Conservation (phyloP, 2,329 filamentous ascomycete genomes). For the Delphinella strobiligena region DNA sequence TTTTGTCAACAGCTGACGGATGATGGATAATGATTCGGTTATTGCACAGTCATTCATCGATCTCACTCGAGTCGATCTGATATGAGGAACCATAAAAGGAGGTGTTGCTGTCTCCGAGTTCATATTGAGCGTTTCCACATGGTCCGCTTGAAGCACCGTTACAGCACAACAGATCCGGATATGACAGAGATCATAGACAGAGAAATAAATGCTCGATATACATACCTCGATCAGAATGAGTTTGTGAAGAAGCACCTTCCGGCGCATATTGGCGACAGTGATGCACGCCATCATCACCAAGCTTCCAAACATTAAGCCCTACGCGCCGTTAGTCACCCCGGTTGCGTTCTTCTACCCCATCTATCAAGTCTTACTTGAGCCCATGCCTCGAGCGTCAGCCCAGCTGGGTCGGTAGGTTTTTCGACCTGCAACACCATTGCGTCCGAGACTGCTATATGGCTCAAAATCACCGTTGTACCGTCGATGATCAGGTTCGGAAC, state of each 20-base stretch:
- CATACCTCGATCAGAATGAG: slow-evolving; percentile 37
- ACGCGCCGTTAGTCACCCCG: slow-evolving; percentile 1
- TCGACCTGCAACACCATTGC: slow-evolving; percentile 1
- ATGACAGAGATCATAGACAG: too few species aligned
- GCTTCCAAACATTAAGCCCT: slow-evolving; percentile 31
- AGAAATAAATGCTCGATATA: slow-evolving; percentile 41
- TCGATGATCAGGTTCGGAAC: neutral
- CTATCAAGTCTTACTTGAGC: slow-evolving; percentile 6
- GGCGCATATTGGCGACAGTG: slow-evolving; percentile 37
- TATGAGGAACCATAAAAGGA: too few species aligned
- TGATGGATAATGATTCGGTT: too few species aligned
- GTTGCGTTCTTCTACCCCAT: neutral
- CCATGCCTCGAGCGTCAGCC: slow-evolving; percentile 13
- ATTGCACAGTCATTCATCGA: too few species aligned
- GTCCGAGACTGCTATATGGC: neutral
- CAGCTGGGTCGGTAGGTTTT: slow-evolving; percentile 10
- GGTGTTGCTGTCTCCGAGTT: too few species aligned
- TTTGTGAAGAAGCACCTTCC: slow-evolving; percentile 36
- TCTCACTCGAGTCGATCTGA: too few species aligned
- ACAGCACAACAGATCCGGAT: too few species aligned
- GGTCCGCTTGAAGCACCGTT: too few species aligned
- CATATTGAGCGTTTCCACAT: too few species aligned
- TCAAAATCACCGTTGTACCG: neutral
- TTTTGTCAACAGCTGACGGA: too few species aligned
- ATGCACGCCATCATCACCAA: slow-evolving; percentile 37